Base-by-base conservation (phyloP, 352 stramenopile species). In the Phytopythium sindhum region DNA sequence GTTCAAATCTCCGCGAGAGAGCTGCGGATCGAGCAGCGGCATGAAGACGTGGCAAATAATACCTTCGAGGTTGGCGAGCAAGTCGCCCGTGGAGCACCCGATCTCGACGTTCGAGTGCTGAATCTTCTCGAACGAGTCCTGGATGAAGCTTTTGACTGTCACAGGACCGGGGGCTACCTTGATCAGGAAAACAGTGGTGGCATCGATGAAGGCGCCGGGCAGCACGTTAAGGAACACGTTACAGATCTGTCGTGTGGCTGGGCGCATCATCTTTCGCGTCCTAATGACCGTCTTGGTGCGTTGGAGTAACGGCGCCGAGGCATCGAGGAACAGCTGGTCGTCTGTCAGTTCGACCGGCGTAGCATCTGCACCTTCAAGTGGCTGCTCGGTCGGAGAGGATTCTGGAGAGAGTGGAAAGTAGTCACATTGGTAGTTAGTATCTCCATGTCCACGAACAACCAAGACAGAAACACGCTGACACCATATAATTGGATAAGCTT, bases 41-140 rank as follows among this genome's bases (percentile, higher is more conserved):
- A 96, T 89, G 73, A 95, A 96, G 6, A 97, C 88, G 54, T 97
- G 83, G 54, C 82, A 93, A 41, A 97, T 88, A 37, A 97, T 75
- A 15, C 89, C 88, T 58, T 93, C 86, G 15, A 97, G 73, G 68
- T 96, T 95, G 11, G 77, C 78, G 41, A 97, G 58, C 23, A 95
- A 60, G 60, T 97, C 86, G 15, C 89, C 89, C 1, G 84, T 94
- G n/a, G 91, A 93, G 67, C 85, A 96, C 2, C 86, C 90, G 52
- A 97, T 86, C 60, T 97, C 90, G 10, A 97, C 65, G 50, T 94
- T 95, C 24, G 52, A 56, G 31, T 88, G 72, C 1, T 80, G 72
- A n/a, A 86, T 67, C 47, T 77, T 87, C 58, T 93, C 76, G 47
- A 74, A 56, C 7, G 31, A 58, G 24, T 85, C 70, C 2, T 64